Conservation (phyloP, 2,329 filamentous ascomycete genomes). For the Dactylonectria estremocensis region DNA sequence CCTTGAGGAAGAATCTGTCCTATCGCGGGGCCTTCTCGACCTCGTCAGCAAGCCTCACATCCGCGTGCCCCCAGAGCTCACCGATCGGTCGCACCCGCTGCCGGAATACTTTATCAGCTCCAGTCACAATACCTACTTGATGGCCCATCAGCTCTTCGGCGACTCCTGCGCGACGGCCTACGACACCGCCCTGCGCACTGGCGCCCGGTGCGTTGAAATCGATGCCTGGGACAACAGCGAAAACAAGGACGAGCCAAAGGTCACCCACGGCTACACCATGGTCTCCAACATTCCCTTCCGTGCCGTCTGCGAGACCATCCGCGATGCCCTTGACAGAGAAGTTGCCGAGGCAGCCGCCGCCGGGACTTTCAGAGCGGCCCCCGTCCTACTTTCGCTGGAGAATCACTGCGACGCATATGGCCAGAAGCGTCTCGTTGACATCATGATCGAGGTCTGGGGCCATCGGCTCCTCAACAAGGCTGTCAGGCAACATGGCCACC, state of each 20-base stretch:
- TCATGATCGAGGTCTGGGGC: conserved; percentile 76
- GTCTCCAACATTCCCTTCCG: conserved; percentile 78
- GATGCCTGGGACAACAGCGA: conserved; percentile 79
- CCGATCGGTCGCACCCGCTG: conserved; percentile 72
- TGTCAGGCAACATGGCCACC: conserved; percentile 69
- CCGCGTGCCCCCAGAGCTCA: conserved; percentile 67
- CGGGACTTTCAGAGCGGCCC: conserved; percentile 63
- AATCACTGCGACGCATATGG: conserved; percentile 75
- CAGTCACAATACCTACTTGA: conserved; percentile 81
- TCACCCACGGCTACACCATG: conserved; percentile 79
- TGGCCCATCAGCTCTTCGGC: conserved; percentile 79
- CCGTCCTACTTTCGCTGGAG: conserved; percentile 76
- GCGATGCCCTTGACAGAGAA: conserved; percentile 74
- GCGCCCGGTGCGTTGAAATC: conserved; percentile 80
- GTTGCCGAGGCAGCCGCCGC: conserved; percentile 56
- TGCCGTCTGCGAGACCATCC: conserved; percentile 75
- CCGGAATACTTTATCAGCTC: conserved; percentile 82
- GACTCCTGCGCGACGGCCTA: conserved; percentile 75
- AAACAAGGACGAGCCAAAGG: conserved; percentile 75
- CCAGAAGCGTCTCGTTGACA: conserved; percentile 73
- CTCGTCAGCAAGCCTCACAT: conserved; percentile 72
- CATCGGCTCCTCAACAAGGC: conserved; percentile 71
- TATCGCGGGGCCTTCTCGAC: conserved; percentile 61
- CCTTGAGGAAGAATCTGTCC: conserved; percentile 56
- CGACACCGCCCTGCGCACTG: conserved; percentile 72